A percentile compares a stretch with the other conserved stretches of the same genome.
Evolutionary conservation across 1,139 yeast genomes (phyloP).

Genomic region (Zygosaccharomyces sapae): DNA sequence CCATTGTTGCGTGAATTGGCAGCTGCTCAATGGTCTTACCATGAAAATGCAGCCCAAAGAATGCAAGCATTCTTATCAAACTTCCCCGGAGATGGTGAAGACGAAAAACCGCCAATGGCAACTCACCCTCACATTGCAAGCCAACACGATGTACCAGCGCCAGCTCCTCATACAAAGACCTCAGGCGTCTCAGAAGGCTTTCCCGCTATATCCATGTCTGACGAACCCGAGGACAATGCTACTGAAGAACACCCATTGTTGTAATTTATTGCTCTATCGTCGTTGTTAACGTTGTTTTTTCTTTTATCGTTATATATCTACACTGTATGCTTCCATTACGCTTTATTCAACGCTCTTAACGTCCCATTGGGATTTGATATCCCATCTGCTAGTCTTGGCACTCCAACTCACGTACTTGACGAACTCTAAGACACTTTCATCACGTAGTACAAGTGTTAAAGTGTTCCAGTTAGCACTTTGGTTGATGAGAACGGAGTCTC

Average conservation of each 20-base stretch:
- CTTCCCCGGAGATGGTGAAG: conserved; percentile 1
- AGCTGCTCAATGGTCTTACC: conserved; percentile 79
- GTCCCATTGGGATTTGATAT: conserved; percentile 75
- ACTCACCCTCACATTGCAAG: no score
- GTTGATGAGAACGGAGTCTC: conserved; percentile 76
- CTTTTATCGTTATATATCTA: conserved; percentile 5
- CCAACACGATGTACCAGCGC: background rate
- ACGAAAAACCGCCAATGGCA: background rate
- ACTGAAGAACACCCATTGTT: conserved; percentile 3
- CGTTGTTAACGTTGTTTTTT: background rate
- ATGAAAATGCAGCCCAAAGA: conserved; percentile 69
- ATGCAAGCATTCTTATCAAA: conserved; percentile 53
- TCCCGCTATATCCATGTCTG: conserved; percentile 1
- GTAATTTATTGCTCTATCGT: background rate
- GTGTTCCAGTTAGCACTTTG: conserved; percentile 84
- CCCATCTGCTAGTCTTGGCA: conserved; percentile 95
- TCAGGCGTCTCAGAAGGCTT: background rate
- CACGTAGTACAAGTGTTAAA: conserved; percentile 73
- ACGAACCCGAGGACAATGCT: conserved; percentile 9
- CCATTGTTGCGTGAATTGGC: conserved; percentile 66
- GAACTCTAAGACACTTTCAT: conserved; percentile 79
- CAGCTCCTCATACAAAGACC: background rate
- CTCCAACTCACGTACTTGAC: conserved; percentile 85
- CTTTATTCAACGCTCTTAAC: conserved; percentile 46
- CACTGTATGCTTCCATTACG: conserved; percentile 13